A percentile compares a stretch with the other conserved stretches of the same genome.
These are phyloP conservation scores for Cryptosporidium meleagridis DNA, from an alignment of 169 alveolate genomes.

Conservation along the genomic window DNA sequence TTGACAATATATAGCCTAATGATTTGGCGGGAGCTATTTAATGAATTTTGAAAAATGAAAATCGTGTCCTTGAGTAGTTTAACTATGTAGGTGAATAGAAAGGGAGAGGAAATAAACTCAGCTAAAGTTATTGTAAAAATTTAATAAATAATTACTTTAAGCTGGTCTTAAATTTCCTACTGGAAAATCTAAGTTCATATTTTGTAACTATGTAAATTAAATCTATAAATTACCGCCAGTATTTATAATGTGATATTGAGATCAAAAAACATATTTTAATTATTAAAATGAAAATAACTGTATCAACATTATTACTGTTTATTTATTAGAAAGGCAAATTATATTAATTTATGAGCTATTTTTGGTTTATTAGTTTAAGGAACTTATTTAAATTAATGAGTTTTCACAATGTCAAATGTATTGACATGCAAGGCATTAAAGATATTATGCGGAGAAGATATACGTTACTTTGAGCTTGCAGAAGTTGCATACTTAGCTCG, in stretches of 20 bases:
- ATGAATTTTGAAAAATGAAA: neutral
- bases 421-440: conserved; percentile 62
- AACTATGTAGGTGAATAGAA: no score
- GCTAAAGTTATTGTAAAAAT: no score
- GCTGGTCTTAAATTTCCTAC: neutral
- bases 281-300: no score
- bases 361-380: neutral
- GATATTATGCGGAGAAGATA: conserved; percentile 65
- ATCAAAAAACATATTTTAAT: neutral
- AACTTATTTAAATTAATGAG: neutral
- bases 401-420: conserved; percentile 14
- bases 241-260: neutral
- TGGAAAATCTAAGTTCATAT: no score
- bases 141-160: no score
- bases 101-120: no score
- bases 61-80: neutral
- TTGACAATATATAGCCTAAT: neutral
- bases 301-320: no score
- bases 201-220: no score
- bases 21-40: neutral
- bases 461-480: conserved; percentile 52
- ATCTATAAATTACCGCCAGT: neutral
- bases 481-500: conserved; percentile 43
- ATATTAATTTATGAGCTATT: neutral
- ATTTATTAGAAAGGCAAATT: no score